These are phyloP conservation scores for Zychaea mexicana DNA, from an alignment of 371 early-diverging fungal genomes.

Conservation along the genomic window DNA sequence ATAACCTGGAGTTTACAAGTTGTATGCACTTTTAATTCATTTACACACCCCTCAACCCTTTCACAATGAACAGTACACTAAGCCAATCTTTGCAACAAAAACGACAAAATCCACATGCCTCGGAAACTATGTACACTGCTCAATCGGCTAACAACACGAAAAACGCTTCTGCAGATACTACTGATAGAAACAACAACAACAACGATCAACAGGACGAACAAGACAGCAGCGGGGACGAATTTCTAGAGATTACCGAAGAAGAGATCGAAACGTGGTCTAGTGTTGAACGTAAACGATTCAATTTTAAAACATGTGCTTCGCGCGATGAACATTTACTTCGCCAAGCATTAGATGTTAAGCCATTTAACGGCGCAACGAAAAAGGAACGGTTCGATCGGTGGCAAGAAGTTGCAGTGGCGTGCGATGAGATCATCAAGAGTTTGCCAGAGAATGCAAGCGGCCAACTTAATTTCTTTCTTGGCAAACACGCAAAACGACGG, in stretches of 20 bases:
- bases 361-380: background rate
- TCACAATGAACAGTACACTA: no score
- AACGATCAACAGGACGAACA: background rate
- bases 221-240: conserved; percentile 8
- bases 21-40: no score
- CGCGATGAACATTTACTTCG: conserved; percentile 10
- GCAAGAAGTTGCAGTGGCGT: background rate
- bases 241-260: conserved; percentile 11
- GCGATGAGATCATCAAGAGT: background rate
- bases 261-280: conserved; percentile 5
- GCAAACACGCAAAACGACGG: conserved; percentile 5
- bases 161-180: no score
- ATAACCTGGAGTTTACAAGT: no score
- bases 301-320: background rate
- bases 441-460: background rate
- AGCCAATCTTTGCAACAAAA: no score
- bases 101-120: no score
- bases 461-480: conserved; percentile 1
- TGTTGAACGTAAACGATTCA: conserved; percentile 9
- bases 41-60: no score
- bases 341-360: background rate
- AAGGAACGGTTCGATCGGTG: conserved; percentile 7
- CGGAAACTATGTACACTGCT: no score
- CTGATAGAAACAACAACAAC: background rate
- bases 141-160: no score